These are phyloP conservation scores for Neurospora pannonica DNA, from an alignment of 495 filamentous ascomycete species.

Conservation along the genomic window DNA sequence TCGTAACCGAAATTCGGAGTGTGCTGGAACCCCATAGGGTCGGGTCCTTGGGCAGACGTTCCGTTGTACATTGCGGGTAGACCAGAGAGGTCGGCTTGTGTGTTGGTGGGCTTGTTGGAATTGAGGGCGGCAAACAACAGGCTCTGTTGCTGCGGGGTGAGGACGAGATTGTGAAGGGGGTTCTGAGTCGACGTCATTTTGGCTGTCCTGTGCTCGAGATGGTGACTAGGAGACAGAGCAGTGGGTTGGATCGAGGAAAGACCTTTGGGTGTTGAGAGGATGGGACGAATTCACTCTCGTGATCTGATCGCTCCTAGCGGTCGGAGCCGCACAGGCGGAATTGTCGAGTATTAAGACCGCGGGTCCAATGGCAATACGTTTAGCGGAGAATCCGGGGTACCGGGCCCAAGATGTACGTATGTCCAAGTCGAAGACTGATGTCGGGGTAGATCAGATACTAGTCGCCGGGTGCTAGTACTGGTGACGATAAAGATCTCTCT, in stretches of 20 bases:
- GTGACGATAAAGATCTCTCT: neutral
- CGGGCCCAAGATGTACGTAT: neutral
- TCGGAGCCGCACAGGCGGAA: neutral
- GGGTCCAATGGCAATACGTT: neutral
- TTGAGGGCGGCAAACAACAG: constrained; percentile 80
- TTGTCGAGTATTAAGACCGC: neutral
- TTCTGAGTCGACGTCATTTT: constrained; percentile 38
- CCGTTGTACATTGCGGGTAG: constrained; percentile 36
- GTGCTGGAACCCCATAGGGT: constrained; percentile 43
- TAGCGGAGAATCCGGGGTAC: neutral
- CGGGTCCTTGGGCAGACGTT: constrained; percentile 36
- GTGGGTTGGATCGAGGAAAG: neutral
- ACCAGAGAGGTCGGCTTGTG: constrained; percentile 40
- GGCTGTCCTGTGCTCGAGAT: constrained; percentile 19
- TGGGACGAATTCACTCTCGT: neutral
- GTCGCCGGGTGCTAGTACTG: neutral
- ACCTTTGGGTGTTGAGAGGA: neutral
- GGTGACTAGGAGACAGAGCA: neutral
- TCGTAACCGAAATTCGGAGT: constrained; percentile 76
- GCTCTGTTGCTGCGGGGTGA: constrained; percentile 80
- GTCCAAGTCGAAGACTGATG: neutral
- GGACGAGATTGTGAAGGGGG: constrained; percentile 37
- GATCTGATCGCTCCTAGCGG: neutral
- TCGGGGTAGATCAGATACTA: neutral
- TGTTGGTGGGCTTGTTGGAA: constrained; percentile 49